A percentile compares a stretch with the other conserved stretches of the same genome.
phyloP scores from a whole-genome alignment of 2,329 filamentous ascomycete genomes.

The Hymenoscyphus fraxineus region DNA sequence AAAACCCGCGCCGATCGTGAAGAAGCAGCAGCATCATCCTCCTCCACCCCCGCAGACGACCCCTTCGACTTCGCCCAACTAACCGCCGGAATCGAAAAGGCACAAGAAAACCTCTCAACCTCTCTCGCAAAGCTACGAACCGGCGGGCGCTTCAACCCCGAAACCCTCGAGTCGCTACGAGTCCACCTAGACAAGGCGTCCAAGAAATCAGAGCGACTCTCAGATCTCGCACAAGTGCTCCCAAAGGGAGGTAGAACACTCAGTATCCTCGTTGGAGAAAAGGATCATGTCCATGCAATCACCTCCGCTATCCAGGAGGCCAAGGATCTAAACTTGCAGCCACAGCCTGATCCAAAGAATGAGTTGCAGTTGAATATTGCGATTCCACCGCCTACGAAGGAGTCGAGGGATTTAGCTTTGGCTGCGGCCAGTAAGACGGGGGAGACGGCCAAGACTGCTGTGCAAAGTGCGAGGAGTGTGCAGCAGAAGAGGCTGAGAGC shows the following conservation, averaged over 20 bases:
- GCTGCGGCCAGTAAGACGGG: constrained; percentile 33
- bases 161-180: constrained; percentile 55
- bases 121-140: constrained; percentile 59
- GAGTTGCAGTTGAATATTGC: constrained; percentile 50
- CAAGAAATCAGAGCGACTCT: constrained; percentile 50
- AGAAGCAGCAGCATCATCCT: constrained; percentile 15
- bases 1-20: constrained; percentile 26
- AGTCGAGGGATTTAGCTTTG: constrained; percentile 42
- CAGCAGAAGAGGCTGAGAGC: constrained; percentile 37
- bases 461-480: constrained; percentile 34
- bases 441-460: constrained; percentile 29
- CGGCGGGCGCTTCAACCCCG: constrained; percentile 60
- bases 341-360: constrained; percentile 44
- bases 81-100: constrained; percentile 51
- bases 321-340: constrained; percentile 45
- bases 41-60: constrained; percentile 38
- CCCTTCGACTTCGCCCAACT: constrained; percentile 59
- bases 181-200: constrained; percentile 53
- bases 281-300: constrained; percentile 55
- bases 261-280: constrained; percentile 61
- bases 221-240: constrained; percentile 64
- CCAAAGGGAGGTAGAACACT: constrained; percentile 59
- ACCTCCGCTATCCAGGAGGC: constrained; percentile 50
- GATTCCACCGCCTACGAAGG: constrained; percentile 55
- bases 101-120: constrained; percentile 54